phyloP scores from a whole-genome alignment of 1,139 yeast species.

The Debaryomyces fabryi region DNA sequence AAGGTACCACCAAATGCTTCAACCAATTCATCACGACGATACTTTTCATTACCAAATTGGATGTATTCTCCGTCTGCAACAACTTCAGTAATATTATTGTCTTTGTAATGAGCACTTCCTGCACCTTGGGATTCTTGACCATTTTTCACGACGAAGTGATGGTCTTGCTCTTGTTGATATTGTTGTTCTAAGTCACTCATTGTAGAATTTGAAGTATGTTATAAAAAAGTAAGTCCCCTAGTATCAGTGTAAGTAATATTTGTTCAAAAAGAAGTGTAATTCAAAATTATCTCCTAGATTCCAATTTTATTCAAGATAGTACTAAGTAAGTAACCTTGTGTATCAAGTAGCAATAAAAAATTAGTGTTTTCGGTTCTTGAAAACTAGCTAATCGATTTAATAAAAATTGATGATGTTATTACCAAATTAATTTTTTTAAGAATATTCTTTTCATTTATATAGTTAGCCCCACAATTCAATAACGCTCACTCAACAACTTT shows the following conservation, averaged over 20 bases:
- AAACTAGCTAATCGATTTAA: background rate
- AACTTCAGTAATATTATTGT: slow-evolving; percentile 26
- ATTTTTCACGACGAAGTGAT: slow-evolving; percentile 17
- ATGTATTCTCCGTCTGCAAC: slow-evolving; percentile 58
- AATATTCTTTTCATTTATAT: slow-evolving; percentile 1
- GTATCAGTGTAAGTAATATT: background rate
- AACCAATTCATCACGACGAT: slow-evolving; percentile 59
- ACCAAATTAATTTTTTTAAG: background rate
- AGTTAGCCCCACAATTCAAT: slow-evolving; percentile 2
- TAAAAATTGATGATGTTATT: background rate
- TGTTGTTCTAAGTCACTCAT: slow-evolving; percentile 31
- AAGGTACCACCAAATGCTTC: slow-evolving; percentile 77
- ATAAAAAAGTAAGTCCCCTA: background rate
- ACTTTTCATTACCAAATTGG: slow-evolving; percentile 72
- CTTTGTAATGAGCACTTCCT: slow-evolving; percentile 13
- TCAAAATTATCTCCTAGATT: background rate
- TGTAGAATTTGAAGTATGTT: background rate
- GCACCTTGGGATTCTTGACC: background rate
- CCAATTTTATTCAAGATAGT: background rate
- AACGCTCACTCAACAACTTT: slow-evolving; percentile 1
- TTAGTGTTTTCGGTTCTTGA: background rate
- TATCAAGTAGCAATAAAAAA: background rate
- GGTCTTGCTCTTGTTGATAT: slow-evolving; percentile 28
- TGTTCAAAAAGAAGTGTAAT: background rate
- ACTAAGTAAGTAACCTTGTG: background rate